Evolutionary conservation across 768 basidiomycete genomes (phyloP).

Genomic region (Dendrothele bispora): DNA sequence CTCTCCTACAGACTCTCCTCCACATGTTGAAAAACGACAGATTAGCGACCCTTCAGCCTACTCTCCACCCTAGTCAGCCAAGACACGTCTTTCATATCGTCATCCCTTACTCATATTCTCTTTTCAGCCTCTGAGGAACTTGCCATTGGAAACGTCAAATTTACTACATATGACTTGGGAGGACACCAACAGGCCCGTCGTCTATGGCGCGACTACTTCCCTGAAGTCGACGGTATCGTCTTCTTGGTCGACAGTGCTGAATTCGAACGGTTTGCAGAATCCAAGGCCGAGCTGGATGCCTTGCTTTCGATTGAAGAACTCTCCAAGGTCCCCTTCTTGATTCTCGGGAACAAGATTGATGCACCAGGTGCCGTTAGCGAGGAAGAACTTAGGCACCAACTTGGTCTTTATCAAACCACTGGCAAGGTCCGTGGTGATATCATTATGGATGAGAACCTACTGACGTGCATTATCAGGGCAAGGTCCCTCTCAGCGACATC

Average conservation of each 20-base stretch:
- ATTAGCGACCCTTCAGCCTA: constrained; percentile 95
- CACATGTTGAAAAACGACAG: constrained; percentile 99
- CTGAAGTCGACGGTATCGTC: constrained; percentile 97
- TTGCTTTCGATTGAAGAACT: constrained; percentile 95
- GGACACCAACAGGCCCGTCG: constrained; percentile 98
- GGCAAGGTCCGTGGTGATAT: constrained; percentile 70
- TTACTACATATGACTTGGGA: constrained; percentile 97
- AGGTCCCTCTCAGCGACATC: constrained; percentile 94
- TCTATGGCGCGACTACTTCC: constrained; percentile 99
- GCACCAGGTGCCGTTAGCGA: constrained; percentile 97
- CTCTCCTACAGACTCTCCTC: constrained; percentile 69
- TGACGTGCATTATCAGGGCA: constrained; percentile 59
- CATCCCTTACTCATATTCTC: constrained; percentile 7
- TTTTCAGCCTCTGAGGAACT: constrained; percentile 92
- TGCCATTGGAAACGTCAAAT: constrained; percentile 98
- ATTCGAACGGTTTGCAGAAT: constrained; percentile 93
- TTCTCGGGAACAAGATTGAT: constrained; percentile 99
- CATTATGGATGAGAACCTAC: neutral
- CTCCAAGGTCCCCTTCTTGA: constrained; percentile 94
- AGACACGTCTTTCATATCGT: neutral
- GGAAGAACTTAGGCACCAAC: constrained; percentile 92
- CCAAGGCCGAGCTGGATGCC: constrained; percentile 96
- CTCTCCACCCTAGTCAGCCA: constrained; percentile 89
- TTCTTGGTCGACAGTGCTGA: constrained; percentile 98
- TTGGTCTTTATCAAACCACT: constrained; percentile 98